Evolutionary conservation across 2,329 filamentous ascomycete genomes (phyloP).

Genomic region (Verticillium zaregamsianum): DNA sequence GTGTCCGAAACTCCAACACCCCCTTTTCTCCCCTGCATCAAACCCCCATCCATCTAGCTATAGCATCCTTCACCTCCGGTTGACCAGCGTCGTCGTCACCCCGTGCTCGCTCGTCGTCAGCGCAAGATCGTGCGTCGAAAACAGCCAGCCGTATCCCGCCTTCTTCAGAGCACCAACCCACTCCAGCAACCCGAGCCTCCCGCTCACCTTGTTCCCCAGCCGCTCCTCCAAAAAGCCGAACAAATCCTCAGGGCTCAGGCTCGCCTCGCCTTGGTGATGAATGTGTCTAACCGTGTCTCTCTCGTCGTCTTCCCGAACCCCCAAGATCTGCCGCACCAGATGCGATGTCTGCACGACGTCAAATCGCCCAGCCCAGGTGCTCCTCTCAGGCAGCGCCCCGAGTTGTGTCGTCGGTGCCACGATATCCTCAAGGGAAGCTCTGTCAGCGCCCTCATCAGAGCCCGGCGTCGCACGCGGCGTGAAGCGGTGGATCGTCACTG

Average conservation of each 20-base stretch:
- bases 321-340: too few relatives aligned
- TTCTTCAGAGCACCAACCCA: neutral
- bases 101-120: neutral
- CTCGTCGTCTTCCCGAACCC: neutral
- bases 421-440: too few relatives aligned
- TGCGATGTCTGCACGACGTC: too few relatives aligned
- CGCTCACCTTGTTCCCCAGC: neutral
- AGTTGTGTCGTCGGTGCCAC: too few relatives aligned
- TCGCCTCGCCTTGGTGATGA: neutral
- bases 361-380: too few relatives aligned
- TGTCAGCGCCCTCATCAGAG: too few relatives aligned
- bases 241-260: neutral
- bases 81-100: neutral
- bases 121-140: neutral
- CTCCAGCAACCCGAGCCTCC: neutral
- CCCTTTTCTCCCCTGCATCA: too few relatives aligned
- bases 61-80: neutral
- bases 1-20: too few relatives aligned
- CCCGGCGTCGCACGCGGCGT: neutral
- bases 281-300: too few relatives aligned
- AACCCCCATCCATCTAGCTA: too few relatives aligned
- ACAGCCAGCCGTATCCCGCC: neutral
- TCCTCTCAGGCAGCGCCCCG: too few relatives aligned
- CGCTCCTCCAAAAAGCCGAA: neutral
- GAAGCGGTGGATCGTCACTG: slow-evolving; percentile 23